phyloP scores from a whole-genome alignment of 495 filamentous ascomycete species.

The Penicillium egyptiacum region DNA sequence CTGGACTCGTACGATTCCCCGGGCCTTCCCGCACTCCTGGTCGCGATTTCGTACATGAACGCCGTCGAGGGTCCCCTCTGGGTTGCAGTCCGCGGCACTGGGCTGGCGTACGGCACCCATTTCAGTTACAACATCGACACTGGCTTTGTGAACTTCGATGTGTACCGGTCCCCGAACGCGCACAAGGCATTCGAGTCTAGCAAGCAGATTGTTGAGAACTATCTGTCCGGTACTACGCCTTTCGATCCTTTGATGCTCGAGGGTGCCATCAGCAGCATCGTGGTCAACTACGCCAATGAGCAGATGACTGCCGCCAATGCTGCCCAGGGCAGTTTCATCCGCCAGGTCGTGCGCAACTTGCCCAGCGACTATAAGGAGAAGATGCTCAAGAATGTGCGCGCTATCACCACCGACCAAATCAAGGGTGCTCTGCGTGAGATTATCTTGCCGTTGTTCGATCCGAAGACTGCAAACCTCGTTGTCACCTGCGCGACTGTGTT shows the following conservation, averaged over 20 bases:
- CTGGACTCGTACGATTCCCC: conserved; percentile 74
- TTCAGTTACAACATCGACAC: conserved; percentile 74
- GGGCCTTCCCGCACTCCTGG: conserved; percentile 75
- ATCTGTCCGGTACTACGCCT: conserved; percentile 55
- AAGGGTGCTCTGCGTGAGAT: conserved; percentile 70
- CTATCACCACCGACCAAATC: conserved; percentile 74
- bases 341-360: conserved; percentile 73
- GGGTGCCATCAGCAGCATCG: conserved; percentile 84
- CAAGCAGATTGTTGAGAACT: conserved; percentile 69
- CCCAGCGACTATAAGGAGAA: conserved; percentile 75
- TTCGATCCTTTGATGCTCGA: conserved; percentile 85
- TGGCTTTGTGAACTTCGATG: conserved; percentile 74
- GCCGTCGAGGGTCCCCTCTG: conserved; percentile 92
- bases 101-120: conserved; percentile 82
- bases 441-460: conserved; percentile 74
- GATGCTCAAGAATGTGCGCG: conserved; percentile 72
- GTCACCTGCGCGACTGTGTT: conserved; percentile 86
- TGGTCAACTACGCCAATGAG: conserved; percentile 79
- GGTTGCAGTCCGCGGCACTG: conserved; percentile 86
- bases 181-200: conserved; percentile 81
- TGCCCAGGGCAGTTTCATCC: conserved; percentile 76
- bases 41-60: conserved; percentile 87
- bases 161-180: conserved; percentile 87
- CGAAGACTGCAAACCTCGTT: conserved; percentile 75
- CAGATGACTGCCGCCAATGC: conserved; percentile 80